Percentiles rank a stretch among this genome's conserved stretches.
phyloP scores from a whole-genome alignment of 768 basidiomycete species.

The Tricholoma matsutake region DNA sequence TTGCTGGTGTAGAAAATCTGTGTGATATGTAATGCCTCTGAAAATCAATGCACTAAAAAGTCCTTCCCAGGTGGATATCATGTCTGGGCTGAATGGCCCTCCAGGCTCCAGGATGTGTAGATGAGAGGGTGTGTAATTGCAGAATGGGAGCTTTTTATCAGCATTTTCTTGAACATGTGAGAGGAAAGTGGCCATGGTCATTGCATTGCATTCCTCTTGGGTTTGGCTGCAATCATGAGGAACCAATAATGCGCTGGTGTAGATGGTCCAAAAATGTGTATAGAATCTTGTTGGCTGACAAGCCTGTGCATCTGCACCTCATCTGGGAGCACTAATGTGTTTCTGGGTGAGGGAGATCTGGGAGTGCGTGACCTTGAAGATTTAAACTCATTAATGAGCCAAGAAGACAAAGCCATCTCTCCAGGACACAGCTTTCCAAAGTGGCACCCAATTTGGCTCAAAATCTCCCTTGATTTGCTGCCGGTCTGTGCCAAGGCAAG shows the following conservation, averaged over 20 bases:
- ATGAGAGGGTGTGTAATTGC: not conserved
- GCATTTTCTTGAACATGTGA: not conserved
- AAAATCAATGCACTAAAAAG: not conserved
- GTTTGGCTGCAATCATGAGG: not conserved
- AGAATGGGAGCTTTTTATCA: not conserved
- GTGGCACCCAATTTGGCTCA: not conserved
- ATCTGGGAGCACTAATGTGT: not conserved
- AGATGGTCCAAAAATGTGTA: not conserved
- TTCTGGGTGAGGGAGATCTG: not conserved
- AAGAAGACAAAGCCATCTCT: not conserved
- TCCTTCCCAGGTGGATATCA: not conserved
- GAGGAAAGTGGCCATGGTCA: not conserved
- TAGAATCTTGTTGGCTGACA: not conserved
- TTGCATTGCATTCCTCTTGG: not conserved
- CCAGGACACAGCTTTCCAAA: not conserved
- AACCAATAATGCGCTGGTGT: not conserved
- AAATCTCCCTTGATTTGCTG: constrained; percentile 1
- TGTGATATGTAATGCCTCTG: not conserved
- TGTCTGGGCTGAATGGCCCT: not conserved
- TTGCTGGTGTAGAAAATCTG: not conserved
- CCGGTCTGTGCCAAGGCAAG: not conserved
- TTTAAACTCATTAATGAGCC: not conserved
- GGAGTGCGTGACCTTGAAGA: not conserved
- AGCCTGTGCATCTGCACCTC: not conserved
- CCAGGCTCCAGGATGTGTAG: not conserved